These are phyloP conservation scores for Elsinoe arachidis DNA, from an alignment of 2,329 filamentous ascomycete genomes.

Conservation along the genomic window DNA sequence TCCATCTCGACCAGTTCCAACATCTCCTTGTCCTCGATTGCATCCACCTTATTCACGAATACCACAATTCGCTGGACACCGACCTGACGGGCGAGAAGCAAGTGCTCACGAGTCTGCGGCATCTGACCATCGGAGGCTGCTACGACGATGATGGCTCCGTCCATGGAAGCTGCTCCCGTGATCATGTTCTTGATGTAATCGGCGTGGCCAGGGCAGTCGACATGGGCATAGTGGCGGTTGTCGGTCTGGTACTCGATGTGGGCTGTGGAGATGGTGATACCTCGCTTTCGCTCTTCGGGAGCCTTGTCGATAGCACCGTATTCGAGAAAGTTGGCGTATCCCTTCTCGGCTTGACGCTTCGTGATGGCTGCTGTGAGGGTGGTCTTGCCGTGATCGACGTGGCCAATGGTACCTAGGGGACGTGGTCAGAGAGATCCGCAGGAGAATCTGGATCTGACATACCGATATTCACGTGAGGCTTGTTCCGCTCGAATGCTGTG, in stretches of 20 bases:
- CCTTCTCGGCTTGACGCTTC: constrained; percentile 93
- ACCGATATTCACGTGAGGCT: constrained; percentile 99
- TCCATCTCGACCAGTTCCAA: constrained; percentile 99
- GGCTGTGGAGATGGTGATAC: constrained; percentile 97
- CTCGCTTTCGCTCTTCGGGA: constrained; percentile 97
- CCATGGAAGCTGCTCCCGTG: constrained; percentile 98
- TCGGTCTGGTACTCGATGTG: constrained; percentile 98
- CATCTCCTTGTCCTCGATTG: constrained; percentile 97
- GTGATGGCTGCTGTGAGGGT: constrained; percentile 98
- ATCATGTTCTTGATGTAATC: constrained; percentile 99
- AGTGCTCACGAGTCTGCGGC: constrained; percentile 97
- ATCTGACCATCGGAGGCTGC: constrained; percentile 98
- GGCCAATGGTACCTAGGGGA: constrained; percentile 76
- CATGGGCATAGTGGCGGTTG: constrained; percentile 93
- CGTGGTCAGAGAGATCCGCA: constrained; percentile 5
- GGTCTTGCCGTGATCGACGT: constrained; percentile 81
- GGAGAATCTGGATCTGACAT: constrained; percentile 25
- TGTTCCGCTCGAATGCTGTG: constrained; percentile 69
- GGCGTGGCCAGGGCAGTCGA: constrained; percentile 99
- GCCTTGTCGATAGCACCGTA: constrained; percentile 99
- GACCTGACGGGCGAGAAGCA: constrained; percentile 94
- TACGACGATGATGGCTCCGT: constrained; percentile 96
- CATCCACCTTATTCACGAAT: constrained; percentile 99
- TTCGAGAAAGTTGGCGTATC: constrained; percentile 86
- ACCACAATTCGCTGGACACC: constrained; percentile 97